phyloP scores from a whole-genome alignment of 1,284 basidiomycete species.

The Cystobasidiaceae sp. region DNA sequence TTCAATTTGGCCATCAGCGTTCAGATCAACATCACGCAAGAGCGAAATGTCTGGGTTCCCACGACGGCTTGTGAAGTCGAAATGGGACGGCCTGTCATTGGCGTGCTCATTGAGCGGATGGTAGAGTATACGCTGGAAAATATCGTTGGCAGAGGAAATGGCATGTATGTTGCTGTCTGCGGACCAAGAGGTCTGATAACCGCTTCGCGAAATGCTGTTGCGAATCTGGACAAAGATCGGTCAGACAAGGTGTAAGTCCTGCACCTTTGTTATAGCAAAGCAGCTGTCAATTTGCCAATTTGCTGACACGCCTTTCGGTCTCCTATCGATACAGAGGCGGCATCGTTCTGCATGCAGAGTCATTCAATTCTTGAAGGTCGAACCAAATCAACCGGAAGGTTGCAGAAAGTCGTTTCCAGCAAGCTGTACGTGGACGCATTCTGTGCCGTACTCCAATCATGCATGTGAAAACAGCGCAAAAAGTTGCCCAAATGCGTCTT shows the following conservation, averaged over 20 bases:
- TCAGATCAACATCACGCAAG: neutral
- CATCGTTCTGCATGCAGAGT: neutral
- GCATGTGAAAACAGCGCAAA: no score
- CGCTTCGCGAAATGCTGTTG: neutral
- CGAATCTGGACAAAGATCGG: neutral
- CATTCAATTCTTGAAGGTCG: neutral
- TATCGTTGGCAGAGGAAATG: neutral
- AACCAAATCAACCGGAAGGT: no score
- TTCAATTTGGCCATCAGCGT: neutral
- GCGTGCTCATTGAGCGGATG: neutral
- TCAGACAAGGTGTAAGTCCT: neutral
- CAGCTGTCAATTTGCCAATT: no score
- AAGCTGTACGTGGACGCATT: no score
- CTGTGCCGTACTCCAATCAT: no score
- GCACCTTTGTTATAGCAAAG: neutral
- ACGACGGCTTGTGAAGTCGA: neutral
- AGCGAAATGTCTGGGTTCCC: neutral
- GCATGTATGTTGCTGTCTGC: neutral
- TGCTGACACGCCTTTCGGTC: no score
- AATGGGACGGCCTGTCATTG: neutral
- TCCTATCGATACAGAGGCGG: neutral
- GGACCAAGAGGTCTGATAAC: neutral
- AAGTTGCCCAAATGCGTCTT: no score
- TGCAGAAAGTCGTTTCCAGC: no score
- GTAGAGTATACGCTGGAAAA: neutral